Evolutionary conservation across 2,329 filamentous ascomycete genomes (phyloP).

Genomic region (Claviceps pusilla): DNA sequence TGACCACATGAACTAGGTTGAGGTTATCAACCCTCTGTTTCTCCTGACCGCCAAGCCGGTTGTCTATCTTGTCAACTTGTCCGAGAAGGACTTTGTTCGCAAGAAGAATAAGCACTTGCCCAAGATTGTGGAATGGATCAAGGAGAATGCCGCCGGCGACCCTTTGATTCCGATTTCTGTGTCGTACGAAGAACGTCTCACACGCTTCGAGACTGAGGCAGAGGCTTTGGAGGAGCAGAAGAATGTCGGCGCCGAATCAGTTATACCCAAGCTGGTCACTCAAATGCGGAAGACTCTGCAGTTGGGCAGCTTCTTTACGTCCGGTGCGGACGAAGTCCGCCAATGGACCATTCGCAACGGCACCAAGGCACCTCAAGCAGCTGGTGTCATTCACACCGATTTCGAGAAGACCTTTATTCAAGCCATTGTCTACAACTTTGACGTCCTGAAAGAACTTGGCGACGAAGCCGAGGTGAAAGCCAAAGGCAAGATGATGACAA

Average conservation of each 20-base stretch:
- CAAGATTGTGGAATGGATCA: conserved; percentile 90
- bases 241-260: conserved; percentile 71
- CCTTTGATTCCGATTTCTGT: conserved; percentile 90
- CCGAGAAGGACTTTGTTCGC: conserved; percentile 89
- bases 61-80: conserved; percentile 92
- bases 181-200: conserved; percentile 81
- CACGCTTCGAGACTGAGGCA: conserved; percentile 61
- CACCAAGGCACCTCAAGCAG: conserved; percentile 93
- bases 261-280: conserved; percentile 76
- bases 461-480: conserved; percentile 81
- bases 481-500: conserved; percentile 93
- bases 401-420: conserved; percentile 99
- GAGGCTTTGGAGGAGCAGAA: conserved; percentile 78
- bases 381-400: conserved; percentile 94
- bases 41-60: conserved; percentile 93
- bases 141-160: conserved; percentile 73
- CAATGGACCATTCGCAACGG: conserved; percentile 97
- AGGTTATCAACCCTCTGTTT: conserved; percentile 93
- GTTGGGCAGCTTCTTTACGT: conserved; percentile 93
- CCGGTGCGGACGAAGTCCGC: conserved; percentile 84
- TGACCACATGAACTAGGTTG: conserved; percentile 47
- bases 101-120: conserved; percentile 99
- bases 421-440: conserved; percentile 84
- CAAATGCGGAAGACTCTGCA: conserved; percentile 89
- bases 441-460: conserved; percentile 64